Conservation (phyloP, 495 filamentous ascomycete species). For the Physcia stellaris region DNA sequence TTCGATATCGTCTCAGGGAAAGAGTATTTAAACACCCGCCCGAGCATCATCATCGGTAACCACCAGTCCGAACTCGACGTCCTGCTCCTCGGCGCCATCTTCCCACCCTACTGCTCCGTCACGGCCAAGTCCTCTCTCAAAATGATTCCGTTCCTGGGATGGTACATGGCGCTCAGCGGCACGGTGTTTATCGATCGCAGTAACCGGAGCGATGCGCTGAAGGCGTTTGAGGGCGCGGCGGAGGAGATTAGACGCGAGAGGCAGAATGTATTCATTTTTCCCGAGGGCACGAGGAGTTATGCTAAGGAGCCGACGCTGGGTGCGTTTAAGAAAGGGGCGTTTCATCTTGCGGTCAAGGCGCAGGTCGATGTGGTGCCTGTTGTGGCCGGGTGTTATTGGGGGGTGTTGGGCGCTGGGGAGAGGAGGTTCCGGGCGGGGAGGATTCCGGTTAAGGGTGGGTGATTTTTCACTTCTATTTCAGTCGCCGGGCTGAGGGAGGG, state of each 20-base stretch:
- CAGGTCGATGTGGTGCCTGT: slow-evolving; percentile 81
- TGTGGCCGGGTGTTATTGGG: slow-evolving; percentile 59
- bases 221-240: slow-evolving; percentile 74
- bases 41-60: slow-evolving; percentile 84
- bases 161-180: slow-evolving; percentile 87
- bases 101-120: slow-evolving; percentile 83
- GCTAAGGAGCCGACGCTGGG: slow-evolving; percentile 63
- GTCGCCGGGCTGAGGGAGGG: background rate
- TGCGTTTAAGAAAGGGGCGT: slow-evolving; percentile 96
- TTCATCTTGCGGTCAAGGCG: slow-evolving; percentile 89
- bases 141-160: slow-evolving; percentile 75
- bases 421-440: slow-evolving; percentile 57
- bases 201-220: slow-evolving; percentile 65
- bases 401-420: slow-evolving; percentile 59
- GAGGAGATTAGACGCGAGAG: slow-evolving; percentile 57
- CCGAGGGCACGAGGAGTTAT: slow-evolving; percentile 89
- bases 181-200: slow-evolving; percentile 90
- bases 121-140: slow-evolving; percentile 83
- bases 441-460: slow-evolving; percentile 68
- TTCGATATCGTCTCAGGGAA: slow-evolving; percentile 63
- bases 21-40: slow-evolving; percentile 49
- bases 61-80: slow-evolving; percentile 95
- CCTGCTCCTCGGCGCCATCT: slow-evolving; percentile 71
- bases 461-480: slow-evolving; percentile 1
- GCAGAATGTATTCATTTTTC: slow-evolving; percentile 89